Percentiles rank a stretch among this genome's conserved stretches.
Evolutionary conservation across 2,329 filamentous ascomycete genomes (phyloP).

Genomic region (Furcasterigmium sp.): DNA sequence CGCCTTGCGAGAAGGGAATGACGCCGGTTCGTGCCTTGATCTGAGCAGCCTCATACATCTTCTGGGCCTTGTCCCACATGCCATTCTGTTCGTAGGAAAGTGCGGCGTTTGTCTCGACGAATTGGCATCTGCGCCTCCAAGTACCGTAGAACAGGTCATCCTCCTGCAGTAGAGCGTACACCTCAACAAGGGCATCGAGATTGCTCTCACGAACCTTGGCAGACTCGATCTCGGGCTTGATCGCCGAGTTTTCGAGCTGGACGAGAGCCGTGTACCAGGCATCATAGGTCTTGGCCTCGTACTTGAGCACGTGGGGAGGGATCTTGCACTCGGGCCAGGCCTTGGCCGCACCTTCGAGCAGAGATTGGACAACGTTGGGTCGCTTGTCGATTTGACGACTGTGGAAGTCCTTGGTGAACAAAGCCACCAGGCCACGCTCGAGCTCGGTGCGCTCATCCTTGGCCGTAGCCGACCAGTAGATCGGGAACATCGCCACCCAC

Average conservation of each 20-base stretch:
- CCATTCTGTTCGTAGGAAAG: constrained; percentile 98
- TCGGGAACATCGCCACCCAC: constrained; percentile 86
- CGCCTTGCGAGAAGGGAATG: constrained; percentile 91
- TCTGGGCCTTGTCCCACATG: constrained; percentile 98
- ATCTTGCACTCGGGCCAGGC: constrained; percentile 86
- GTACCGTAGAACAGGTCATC: constrained; percentile 97
- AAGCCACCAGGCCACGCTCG: constrained; percentile 81
- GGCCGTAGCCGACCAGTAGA: constrained; percentile 85
- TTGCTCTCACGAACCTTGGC: constrained; percentile 85
- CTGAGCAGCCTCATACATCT: constrained; percentile 92
- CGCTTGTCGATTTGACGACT: constrained; percentile 89
- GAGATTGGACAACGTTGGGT: constrained; percentile 89
- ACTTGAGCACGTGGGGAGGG: constrained; percentile 94
- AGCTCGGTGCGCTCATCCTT: constrained; percentile 87
- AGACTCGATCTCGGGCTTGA: constrained; percentile 80
- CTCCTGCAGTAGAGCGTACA: constrained; percentile 87
- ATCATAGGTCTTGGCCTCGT: constrained; percentile 87
- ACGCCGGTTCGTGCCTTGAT: constrained; percentile 94
- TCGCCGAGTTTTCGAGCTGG: constrained; percentile 83
- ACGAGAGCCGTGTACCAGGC: constrained; percentile 94
- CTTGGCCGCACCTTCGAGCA: constrained; percentile 82
- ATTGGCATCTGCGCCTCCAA: constrained; percentile 91
- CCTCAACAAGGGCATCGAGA: constrained; percentile 87
- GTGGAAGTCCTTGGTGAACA: constrained; percentile 94
- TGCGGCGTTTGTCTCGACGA: constrained; percentile 94